These are phyloP conservation scores for Ophiostoma tasmaniense DNA, from an alignment of 2,329 filamentous ascomycete species.

Conservation along the genomic window DNA sequence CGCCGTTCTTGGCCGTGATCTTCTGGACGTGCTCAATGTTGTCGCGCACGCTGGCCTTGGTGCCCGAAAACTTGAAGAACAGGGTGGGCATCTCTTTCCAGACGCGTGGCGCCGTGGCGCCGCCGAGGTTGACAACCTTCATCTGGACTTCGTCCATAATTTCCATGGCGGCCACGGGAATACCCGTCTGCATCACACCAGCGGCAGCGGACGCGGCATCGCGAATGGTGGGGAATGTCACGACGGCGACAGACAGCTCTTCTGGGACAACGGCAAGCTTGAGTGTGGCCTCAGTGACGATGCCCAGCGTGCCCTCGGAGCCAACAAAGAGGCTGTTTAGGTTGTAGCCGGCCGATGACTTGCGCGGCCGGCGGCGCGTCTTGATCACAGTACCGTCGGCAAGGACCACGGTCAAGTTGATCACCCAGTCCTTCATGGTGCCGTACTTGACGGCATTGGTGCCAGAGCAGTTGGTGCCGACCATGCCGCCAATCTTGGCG, in stretches of 20 bases:
- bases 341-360: slow-evolving; percentile 77
- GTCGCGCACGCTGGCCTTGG: slow-evolving; percentile 66
- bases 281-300: slow-evolving; percentile 75
- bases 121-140: slow-evolving; percentile 68
- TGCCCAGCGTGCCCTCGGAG: slow-evolving; percentile 70
- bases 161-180: slow-evolving; percentile 71
- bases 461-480: slow-evolving; percentile 68
- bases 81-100: slow-evolving; percentile 72
- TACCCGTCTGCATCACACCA: slow-evolving; percentile 64
- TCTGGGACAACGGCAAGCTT: slow-evolving; percentile 71
- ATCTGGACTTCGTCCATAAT: slow-evolving; percentile 87
- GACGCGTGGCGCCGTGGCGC: slow-evolving; percentile 56
- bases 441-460: slow-evolving; percentile 76
- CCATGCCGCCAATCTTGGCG: slow-evolving; percentile 75
- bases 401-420: slow-evolving; percentile 73
- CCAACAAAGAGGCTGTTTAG: slow-evolving; percentile 72
- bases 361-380: slow-evolving; percentile 66
- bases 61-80: slow-evolving; percentile 82
- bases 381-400: slow-evolving; percentile 73
- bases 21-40: slow-evolving; percentile 61
- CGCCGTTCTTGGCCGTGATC: slow-evolving; percentile 57
- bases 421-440: slow-evolving; percentile 83
- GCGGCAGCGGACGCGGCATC: slow-evolving; percentile 68
- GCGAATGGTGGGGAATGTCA: slow-evolving; percentile 68
- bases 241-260: slow-evolving; percentile 68